These are phyloP conservation scores for Thalassiosira livingstoniorum DNA, from an alignment of 352 stramenopile species.

Conservation along the genomic window DNA sequence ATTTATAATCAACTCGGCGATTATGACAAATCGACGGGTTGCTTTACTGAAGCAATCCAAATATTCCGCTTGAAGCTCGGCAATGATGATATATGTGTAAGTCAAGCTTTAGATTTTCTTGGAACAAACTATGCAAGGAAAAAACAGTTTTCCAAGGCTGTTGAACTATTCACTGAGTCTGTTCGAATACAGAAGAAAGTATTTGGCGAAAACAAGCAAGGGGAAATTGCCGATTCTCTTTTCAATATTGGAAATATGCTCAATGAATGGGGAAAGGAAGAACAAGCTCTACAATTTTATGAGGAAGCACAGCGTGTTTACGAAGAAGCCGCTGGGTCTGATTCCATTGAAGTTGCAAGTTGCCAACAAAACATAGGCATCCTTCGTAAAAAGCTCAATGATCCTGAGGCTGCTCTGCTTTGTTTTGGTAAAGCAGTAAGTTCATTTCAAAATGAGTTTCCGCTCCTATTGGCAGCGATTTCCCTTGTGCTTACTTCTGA, in stretches of 20 bases:
- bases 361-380: slow-evolving; percentile 59
- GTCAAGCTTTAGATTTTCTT: slow-evolving; percentile 48
- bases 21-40: slow-evolving; percentile 51
- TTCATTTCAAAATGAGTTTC: too few relatives aligned
- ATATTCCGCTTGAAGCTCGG: slow-evolving; percentile 52
- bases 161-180: slow-evolving; percentile 64
- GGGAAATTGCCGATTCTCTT: slow-evolving; percentile 54
- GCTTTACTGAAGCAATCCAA: slow-evolving; percentile 61
- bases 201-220: slow-evolving; percentile 23
- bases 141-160: slow-evolving; percentile 60
- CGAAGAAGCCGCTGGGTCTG: slow-evolving; percentile 38
- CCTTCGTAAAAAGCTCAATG: slow-evolving; percentile 49
- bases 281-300: slow-evolving; percentile 69
- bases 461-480: too few relatives aligned
- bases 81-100: slow-evolving; percentile 48
- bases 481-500: too few relatives aligned
- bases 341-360: slow-evolving; percentile 61
- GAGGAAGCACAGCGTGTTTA: slow-evolving; percentile 60
- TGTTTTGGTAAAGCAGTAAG: slow-evolving; percentile 65
- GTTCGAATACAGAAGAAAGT: slow-evolving; percentile 57
- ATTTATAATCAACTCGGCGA: slow-evolving; percentile 56
- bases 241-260: slow-evolving; percentile 62
- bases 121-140: slow-evolving; percentile 60
- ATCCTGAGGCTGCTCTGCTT: slow-evolving; percentile 47
- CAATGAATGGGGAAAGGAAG: slow-evolving; percentile 63